Percentiles rank a stretch among this genome's conserved stretches.
These are phyloP conservation scores for Trapa incisa DNA, from an alignment of 345 rosid species.

Conservation along the genomic window DNA sequence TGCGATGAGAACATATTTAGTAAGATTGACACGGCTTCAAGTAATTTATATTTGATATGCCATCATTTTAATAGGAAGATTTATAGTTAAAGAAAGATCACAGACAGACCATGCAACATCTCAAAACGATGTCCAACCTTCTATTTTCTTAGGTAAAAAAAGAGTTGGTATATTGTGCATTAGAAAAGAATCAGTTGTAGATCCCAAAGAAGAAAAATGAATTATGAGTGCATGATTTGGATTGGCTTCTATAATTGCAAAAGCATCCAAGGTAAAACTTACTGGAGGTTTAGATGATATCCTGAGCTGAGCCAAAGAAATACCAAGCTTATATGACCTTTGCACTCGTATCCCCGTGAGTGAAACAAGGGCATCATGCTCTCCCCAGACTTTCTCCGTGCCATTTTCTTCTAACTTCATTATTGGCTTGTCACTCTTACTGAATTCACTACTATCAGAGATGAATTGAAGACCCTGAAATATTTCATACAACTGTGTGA, in stretches of 20 bases:
- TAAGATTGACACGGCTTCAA: no score
- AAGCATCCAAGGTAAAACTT: neutral
- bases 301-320: slow-evolving; percentile 34
- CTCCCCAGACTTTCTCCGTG: slow-evolving; percentile 14
- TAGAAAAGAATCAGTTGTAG: neutral
- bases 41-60: no score
- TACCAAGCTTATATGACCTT: slow-evolving; percentile 54
- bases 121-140: no score
- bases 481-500: slow-evolving; percentile 1
- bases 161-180: no score
- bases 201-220: neutral
- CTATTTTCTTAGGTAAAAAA: neutral
- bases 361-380: slow-evolving; percentile 11
- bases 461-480: slow-evolving; percentile 76
- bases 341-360: slow-evolving; percentile 41
- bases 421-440: slow-evolving; percentile 17
- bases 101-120: no score
- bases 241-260: neutral
- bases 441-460: slow-evolving; percentile 30
- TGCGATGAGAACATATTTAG: no score
- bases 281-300: slow-evolving; percentile 11
- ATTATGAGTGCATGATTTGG: neutral
- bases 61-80: no score
- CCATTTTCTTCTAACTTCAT: slow-evolving; percentile 15
- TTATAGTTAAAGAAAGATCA: no score